Base-by-base conservation (phyloP, 2,329 filamentous ascomycete genomes). In the Diplodia sapinea region DNA sequence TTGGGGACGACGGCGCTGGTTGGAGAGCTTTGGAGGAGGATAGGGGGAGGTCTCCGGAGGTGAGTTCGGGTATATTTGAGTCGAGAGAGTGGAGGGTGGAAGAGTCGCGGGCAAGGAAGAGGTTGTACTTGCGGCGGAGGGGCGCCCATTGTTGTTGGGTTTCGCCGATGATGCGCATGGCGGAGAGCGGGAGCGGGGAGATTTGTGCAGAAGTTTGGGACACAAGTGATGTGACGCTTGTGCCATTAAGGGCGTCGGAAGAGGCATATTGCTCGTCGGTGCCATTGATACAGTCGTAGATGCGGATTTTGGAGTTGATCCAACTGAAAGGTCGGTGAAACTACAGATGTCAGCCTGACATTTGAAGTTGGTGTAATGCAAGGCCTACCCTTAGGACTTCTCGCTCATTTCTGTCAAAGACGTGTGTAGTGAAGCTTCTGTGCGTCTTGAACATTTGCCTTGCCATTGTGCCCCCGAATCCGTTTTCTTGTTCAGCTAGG, bases 281-380 rank as follows among this genome's bases (percentile, higher is more conserved):
- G 2, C 67, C 67, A 1, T 70, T 72, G 15, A 77, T 68, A 13
- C 75, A 75, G 70, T 79, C 77, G 61, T 75, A 78, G 68, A 79
- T 73, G 68, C 76, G 72, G 69, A 81, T 89, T 29, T 81, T 79
- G 17, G 85, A 87, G 70, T 85, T 88, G 72, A 89, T 87, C 82
- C 83, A 89, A 33, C 86, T 84, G 72, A 89, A 89, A 0, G 88
- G 88, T 17, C 88, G 80, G 71, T 89, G 84, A 70, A 90, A 89
- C 76, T 83, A 66, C 5, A 15, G 9, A 9, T 20, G 50, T 67
- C 31, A 43, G 50, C 26, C 20, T 83, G 70, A 33, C 11, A 89
- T 88, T 75, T 83, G 66, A 3, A 15, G 20, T 54, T 50, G 15
- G 23, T 3, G 6, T 4, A 17, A 26, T 20, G 17, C 17, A 23